These are phyloP conservation scores for Verticillium nubilum DNA, from an alignment of 2,329 filamentous ascomycete species.

Conservation along the genomic window DNA sequence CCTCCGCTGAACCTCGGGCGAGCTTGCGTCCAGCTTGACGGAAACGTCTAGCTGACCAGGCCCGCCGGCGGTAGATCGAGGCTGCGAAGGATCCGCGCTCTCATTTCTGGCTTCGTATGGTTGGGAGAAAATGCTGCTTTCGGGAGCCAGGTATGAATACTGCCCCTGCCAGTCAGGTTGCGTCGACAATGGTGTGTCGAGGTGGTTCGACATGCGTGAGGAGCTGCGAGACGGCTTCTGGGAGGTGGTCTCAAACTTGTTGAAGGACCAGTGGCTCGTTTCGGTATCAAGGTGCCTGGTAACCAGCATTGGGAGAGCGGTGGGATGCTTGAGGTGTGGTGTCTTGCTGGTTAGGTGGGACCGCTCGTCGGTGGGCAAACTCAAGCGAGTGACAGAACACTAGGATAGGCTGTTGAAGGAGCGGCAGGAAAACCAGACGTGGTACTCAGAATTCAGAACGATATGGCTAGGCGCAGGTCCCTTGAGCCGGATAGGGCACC, in stretches of 20 bases:
- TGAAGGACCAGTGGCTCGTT: constrained; percentile 49
- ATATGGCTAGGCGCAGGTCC: neutral
- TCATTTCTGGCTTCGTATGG: constrained; percentile 36
- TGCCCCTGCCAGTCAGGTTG: constrained; percentile 53
- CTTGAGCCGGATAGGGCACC: neutral
- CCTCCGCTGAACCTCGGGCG: constrained; percentile 29
- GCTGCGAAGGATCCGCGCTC: constrained; percentile 27
- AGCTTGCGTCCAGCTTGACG: constrained; percentile 47
- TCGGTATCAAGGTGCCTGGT: constrained; percentile 48
- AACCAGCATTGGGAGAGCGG: constrained; percentile 47
- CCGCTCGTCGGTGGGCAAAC: neutral
- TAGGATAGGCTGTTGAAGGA: neutral
- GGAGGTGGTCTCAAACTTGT: constrained; percentile 43
- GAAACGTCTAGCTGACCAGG: constrained; percentile 56
- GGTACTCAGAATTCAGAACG: neutral
- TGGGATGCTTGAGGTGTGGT: constrained; percentile 4
- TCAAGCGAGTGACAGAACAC: neutral
- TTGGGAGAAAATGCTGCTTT: constrained; percentile 38
- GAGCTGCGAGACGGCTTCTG: constrained; percentile 34
- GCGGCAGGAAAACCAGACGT: neutral
- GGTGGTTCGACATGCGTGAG: constrained; percentile 54
- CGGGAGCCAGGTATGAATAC: constrained; percentile 44
- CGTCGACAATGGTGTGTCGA: constrained; percentile 45
- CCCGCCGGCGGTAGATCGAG: constrained; percentile 28
- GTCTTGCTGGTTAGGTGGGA: constrained; percentile 6